A percentile compares a stretch with the other conserved stretches of the same genome.
Evolutionary conservation across 2,329 filamentous ascomycete genomes (phyloP).

Genomic region (Arthrobotrys conoides): DNA sequence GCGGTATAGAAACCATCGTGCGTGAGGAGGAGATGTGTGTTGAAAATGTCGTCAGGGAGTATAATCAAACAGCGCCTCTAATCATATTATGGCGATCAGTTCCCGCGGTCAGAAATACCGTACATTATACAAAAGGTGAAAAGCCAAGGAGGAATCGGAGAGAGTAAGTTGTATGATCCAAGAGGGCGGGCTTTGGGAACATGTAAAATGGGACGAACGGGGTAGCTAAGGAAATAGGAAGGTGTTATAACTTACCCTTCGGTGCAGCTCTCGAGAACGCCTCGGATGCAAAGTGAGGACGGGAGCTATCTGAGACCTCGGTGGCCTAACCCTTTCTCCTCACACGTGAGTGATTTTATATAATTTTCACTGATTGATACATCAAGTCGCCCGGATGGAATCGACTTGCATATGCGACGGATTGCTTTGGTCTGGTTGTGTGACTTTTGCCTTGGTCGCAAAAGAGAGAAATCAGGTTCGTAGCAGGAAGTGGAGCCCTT

Average conservation of each 20-base stretch:
- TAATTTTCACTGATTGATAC: slow-evolving; percentile 15
- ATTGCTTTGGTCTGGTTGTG: slow-evolving; percentile 5
- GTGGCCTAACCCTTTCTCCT: slow-evolving; percentile 48
- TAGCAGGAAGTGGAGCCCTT: slow-evolving; percentile 47
- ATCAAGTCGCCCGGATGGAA: slow-evolving; percentile 15
- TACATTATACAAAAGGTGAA: slow-evolving; percentile 25
- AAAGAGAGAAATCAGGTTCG: slow-evolving; percentile 27
- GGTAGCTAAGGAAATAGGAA: slow-evolving; percentile 49
- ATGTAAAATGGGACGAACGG: slow-evolving; percentile 45
- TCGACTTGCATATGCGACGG: slow-evolving; percentile 30
- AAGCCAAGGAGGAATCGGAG: slow-evolving; percentile 35
- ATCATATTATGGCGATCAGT: slow-evolving; percentile 45
- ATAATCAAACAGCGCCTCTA: slow-evolving; percentile 15
- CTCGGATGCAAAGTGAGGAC: slow-evolving; percentile 17
- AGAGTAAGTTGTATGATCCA: slow-evolving; percentile 33
- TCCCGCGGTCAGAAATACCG: slow-evolving; percentile 37
- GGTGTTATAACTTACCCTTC: slow-evolving; percentile 41
- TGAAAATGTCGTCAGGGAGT: slow-evolving; percentile 31
- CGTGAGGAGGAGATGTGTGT: slow-evolving; percentile 45
- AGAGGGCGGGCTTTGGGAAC: slow-evolving; percentile 46
- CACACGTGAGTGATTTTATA: slow-evolving; percentile 58
- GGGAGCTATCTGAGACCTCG: slow-evolving; percentile 47
- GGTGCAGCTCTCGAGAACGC: slow-evolving; percentile 39
- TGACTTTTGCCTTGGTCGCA: slow-evolving; percentile 34
- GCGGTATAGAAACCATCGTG: slow-evolving; percentile 53